Percentiles rank a stretch among this genome's conserved stretches.
Conservation (phyloP, 2,329 filamentous ascomycete species). For the Nothophaeocryptopus gaeumannii region DNA sequence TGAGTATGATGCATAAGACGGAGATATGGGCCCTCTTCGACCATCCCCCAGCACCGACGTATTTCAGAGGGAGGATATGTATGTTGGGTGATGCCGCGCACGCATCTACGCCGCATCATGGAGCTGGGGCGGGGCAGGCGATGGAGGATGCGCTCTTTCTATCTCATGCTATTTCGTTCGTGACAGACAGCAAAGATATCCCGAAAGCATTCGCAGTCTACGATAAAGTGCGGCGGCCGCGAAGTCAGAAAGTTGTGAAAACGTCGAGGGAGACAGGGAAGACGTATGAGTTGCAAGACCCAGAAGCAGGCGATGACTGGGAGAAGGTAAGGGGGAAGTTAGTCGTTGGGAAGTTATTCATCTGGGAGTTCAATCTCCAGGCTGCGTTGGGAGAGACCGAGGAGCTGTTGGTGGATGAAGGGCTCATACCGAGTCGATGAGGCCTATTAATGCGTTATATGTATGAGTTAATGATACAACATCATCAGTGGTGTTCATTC, state of each 20-base stretch:
- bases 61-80: slow-evolving; percentile 37
- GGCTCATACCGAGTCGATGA: too few species aligned
- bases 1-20: slow-evolving; percentile 41
- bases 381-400: slow-evolving; percentile 19
- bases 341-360: slow-evolving; percentile 35
- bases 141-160: slow-evolving; percentile 55
- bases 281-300: slow-evolving; percentile 41
- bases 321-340: slow-evolving; percentile 34
- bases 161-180: slow-evolving; percentile 36
- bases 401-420: slow-evolving; percentile 26
- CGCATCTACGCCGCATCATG: slow-evolving; percentile 54
- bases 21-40: slow-evolving; percentile 49
- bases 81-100: slow-evolving; percentile 59
- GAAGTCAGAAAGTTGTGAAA: slow-evolving; percentile 41
- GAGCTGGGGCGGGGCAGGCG: slow-evolving; percentile 56
- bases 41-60: slow-evolving; percentile 43
- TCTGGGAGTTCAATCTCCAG: slow-evolving; percentile 41
- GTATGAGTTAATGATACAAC: too few species aligned
- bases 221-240: slow-evolving; percentile 38
- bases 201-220: slow-evolving; percentile 39
- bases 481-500: too few species aligned
- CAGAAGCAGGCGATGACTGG: slow-evolving; percentile 35
- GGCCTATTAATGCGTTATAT: too few species aligned
- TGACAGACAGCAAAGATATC: slow-evolving; percentile 22
- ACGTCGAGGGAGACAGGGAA: slow-evolving; percentile 40